These are phyloP conservation scores for Tolypocladium paradoxum DNA, from an alignment of 2,329 filamentous ascomycete genomes.

Conservation along the genomic window DNA sequence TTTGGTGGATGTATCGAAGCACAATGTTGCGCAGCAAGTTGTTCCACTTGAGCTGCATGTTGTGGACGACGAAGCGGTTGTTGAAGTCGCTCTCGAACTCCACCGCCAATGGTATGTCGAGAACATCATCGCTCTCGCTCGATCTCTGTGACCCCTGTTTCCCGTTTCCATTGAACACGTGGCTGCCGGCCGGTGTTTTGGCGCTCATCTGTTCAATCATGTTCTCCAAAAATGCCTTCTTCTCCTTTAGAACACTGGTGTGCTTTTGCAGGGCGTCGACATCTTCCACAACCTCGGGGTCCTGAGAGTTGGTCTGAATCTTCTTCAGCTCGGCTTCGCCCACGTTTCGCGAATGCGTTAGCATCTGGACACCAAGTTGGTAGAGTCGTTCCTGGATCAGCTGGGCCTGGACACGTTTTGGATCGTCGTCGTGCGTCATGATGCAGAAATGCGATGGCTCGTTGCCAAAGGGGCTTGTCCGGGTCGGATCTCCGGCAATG, in stretches of 20 bases:
- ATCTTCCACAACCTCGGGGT: slow-evolving; percentile 42
- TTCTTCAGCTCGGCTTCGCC: slow-evolving; percentile 64
- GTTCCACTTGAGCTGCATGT: slow-evolving; percentile 97
- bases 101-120: slow-evolving; percentile 58
- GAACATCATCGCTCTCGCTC: slow-evolving; percentile 39
- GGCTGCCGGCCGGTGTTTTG: slow-evolving; percentile 20
- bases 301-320: slow-evolving; percentile 38
- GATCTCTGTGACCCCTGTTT: slow-evolving; percentile 26
- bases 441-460: slow-evolving; percentile 92
- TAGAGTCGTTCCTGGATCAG: slow-evolving; percentile 73
- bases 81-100: slow-evolving; percentile 94
- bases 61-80: slow-evolving; percentile 96
- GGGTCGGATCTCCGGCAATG: slow-evolving; percentile 68
- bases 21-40: slow-evolving; percentile 94
- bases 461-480: slow-evolving; percentile 82
- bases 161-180: slow-evolving; percentile 13
- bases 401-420: slow-evolving; percentile 75
- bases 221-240: slow-evolving; percentile 45
- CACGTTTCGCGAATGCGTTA: slow-evolving; percentile 59
- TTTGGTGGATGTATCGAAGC: slow-evolving; percentile 92
- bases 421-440: slow-evolving; percentile 85
- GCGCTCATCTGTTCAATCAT: slow-evolving; percentile 42
- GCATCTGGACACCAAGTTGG: slow-evolving; percentile 68
- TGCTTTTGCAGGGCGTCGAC: slow-evolving; percentile 50
- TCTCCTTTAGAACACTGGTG: slow-evolving; percentile 44